Percentiles rank a stretch among this genome's conserved stretches.
Conservation (phyloP, 1,284 basidiomycete genomes). For the Ceratobasidium sp. region DNA sequence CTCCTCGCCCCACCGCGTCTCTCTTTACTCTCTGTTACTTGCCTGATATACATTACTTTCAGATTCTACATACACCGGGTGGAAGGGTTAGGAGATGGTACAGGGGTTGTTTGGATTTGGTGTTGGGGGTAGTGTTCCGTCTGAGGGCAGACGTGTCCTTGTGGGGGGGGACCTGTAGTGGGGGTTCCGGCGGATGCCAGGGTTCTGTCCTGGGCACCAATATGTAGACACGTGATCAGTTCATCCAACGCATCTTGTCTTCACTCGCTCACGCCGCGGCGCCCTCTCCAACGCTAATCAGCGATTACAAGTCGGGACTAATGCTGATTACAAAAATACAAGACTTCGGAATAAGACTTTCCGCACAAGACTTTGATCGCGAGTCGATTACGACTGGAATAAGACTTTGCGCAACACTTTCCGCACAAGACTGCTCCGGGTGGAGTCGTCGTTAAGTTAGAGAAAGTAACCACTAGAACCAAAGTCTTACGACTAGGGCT, state of each 20-base stretch:
- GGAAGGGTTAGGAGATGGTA: neutral
- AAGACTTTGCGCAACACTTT: too few species aligned
- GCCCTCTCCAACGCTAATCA: neutral
- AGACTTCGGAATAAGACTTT: too few species aligned
- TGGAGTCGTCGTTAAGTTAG: too few species aligned
- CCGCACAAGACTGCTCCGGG: too few species aligned
- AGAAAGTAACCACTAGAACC: too few species aligned
- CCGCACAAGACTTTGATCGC: too few species aligned
- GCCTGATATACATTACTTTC: too few species aligned
- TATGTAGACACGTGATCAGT: neutral
- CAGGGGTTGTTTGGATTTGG: neutral
- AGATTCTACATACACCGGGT: neutral
- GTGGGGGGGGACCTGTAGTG: slow-evolving; percentile 6
- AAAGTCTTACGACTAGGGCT: too few species aligned
- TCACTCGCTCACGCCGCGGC: neutral
- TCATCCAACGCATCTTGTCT: neutral
- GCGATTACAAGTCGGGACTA: too few species aligned
- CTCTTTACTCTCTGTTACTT: too few species aligned
- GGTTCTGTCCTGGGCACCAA: neutral
- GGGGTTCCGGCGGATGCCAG: neutral
- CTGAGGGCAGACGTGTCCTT: neutral
- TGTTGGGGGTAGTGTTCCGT: neutral
- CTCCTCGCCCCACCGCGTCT: neutral
- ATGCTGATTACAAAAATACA: too few species aligned
- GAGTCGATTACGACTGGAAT: too few species aligned